Percentiles rank a stretch among this genome's conserved stretches.
These are phyloP conservation scores for Penicillium sp. DNA, from an alignment of 2,329 filamentous ascomycete genomes.

Conservation along the genomic window DNA sequence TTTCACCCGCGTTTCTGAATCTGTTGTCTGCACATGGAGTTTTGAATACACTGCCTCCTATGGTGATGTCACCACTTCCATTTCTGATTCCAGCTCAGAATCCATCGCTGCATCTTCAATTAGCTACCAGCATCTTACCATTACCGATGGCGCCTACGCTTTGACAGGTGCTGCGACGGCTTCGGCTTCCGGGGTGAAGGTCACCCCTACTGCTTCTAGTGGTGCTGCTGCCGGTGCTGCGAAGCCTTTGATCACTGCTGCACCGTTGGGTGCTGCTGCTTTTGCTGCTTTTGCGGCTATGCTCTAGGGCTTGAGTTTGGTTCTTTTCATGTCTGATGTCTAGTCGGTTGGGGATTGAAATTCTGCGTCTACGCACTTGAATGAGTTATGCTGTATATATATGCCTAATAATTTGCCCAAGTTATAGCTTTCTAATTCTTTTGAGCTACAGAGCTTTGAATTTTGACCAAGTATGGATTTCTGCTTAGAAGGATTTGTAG, in stretches of 20 bases:
- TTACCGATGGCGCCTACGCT: conserved; percentile 5
- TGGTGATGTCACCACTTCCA: background rate
- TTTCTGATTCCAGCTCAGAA: background rate
- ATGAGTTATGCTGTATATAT: background rate
- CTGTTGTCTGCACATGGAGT: conserved; percentile 3
- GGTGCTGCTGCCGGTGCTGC: background rate
- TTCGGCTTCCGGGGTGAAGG: background rate
- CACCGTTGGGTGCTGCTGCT: conserved; percentile 3
- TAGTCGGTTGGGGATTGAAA: background rate
- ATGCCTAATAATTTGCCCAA: background rate
- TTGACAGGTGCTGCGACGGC: conserved; percentile 2
- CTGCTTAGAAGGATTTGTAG: background rate
- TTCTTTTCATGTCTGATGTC: background rate
- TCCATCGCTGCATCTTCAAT: background rate
- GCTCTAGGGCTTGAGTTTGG: background rate
- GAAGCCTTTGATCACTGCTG: conserved; percentile 5
- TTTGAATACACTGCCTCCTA: background rate
- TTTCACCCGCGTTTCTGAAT: conserved; percentile 12
- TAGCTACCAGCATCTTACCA: background rate
- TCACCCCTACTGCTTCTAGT: background rate
- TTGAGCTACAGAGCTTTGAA: background rate
- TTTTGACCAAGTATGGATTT: background rate
- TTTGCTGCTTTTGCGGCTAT: conserved; percentile 8
- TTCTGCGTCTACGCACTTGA: background rate
- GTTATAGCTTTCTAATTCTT: too few species aligned